Evolutionary conservation across 2,329 filamentous ascomycete species (phyloP).

Genomic region (Phialocephala sp.): DNA sequence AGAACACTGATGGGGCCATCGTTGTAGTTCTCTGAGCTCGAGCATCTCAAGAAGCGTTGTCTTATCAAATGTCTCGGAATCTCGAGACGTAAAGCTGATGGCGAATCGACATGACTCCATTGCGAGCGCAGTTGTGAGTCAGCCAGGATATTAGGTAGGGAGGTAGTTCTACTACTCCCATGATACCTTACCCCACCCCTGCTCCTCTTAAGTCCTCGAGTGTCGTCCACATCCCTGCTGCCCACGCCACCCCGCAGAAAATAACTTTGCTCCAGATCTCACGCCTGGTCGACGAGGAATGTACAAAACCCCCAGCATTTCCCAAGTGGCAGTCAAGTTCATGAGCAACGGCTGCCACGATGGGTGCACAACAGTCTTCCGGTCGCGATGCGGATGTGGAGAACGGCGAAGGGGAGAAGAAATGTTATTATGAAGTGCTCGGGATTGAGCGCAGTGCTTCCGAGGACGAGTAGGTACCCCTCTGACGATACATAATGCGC

Average conservation of each 20-base stretch:
- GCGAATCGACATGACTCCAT: neutral
- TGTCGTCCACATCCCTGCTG: neutral
- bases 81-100: neutral
- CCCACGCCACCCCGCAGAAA: constrained; percentile 4
- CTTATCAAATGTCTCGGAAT: too few relatives aligned
- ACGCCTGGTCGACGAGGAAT: neutral
- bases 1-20: too few relatives aligned
- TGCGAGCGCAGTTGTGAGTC: neutral
- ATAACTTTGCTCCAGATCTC: neutral
- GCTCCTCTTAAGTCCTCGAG: neutral
- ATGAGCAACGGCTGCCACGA: constrained; percentile 15
- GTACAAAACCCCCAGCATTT: neutral
- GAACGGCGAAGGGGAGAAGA: constrained; percentile 53
- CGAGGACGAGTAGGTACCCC: constrained; percentile 72
- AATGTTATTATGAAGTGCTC: constrained; percentile 86
- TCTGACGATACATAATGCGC: neutral
- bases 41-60: too few relatives aligned
- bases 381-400: constrained; percentile 20
- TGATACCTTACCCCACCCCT: too few relatives aligned
- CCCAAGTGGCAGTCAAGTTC: neutral
- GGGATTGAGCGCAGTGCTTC: constrained; percentile 73
- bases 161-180: too few relatives aligned
- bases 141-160: neutral
- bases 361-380: constrained; percentile 41
- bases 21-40: too few relatives aligned